Base-by-base conservation (phyloP, 2,329 filamentous ascomycete genomes). In the Talaromyces pinophilus region DNA sequence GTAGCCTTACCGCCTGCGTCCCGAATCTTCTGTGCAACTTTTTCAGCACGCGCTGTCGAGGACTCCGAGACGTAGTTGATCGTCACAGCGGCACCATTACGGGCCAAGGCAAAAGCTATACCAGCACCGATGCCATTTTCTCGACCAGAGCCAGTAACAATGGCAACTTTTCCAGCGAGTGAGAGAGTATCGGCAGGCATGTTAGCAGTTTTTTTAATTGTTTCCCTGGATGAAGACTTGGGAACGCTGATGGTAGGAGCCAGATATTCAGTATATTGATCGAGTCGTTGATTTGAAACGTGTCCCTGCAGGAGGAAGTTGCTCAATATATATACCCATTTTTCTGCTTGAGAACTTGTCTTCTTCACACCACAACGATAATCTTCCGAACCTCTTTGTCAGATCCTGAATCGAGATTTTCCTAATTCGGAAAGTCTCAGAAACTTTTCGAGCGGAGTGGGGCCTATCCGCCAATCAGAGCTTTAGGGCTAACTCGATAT, bases 51-150 rank as follows among this genome's bases (percentile, higher is more conserved):
- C 11, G 22, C 8, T 25, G 48, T 33, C 2, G 48, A 55, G 5
- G 48, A 55, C 10, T 57, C 61, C 3, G 62, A 63, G 33, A 63
- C 54, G 35, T 65, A 59, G 19, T 65, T 46, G 15, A 65, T 60
- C 10, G 54, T 55, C 11, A 65, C 54, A 28, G 42, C 46, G 11
- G 33, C 64, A 17, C 64, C 57, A 38, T 65, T 61, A 22, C 48
- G 64, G 11, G 64, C 64, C 10, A 65, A 48, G 30, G 64, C 57
- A 10, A 42, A 22, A 7, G 64, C 64, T 15, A 62, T 62, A n/a
- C 55, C 64, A 15, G 64, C 64, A 17, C 64, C 64, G 15, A 65
- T 65, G 19, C 64, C 64, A 48, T 61, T 65, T 55, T 54, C 57
- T 4, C 30, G 44, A 19, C 64, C 64, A 10, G 64, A 61, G 15